Evolutionary conservation across 306 rosid genomes (phyloP), one percentile per base, ranked within the genome.

Genomic region (Ziziphus jujuba): DNA sequence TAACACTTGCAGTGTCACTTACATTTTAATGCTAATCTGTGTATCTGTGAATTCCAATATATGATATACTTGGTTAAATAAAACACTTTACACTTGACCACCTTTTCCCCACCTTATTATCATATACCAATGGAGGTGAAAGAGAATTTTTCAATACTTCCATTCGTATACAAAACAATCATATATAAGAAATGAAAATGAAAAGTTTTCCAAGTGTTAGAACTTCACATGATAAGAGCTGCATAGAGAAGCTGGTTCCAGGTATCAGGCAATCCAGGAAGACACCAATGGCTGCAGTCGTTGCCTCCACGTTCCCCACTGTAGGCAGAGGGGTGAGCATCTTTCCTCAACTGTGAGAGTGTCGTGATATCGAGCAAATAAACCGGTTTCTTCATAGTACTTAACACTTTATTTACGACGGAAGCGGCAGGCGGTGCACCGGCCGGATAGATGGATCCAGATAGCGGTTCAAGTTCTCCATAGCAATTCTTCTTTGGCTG

Each of bases 281-380:
- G 79, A 72, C 99, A 93, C 99, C 99, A 93, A 21, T 93, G 99
- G 81, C 97, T 93, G 71, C 99, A 93, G 48, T 93, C 99, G 2
- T 81, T 93, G 82, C 96, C 95, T 0, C 84, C 56, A 21, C 72
- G 85, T 28, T 84, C 84, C 0, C 89, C 87, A 4, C 86, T 56
- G 56, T 88, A 93, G 13, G 84, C 71, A 6, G 99, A 84, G 35
- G 99, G 99, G 70, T 93, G 99, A 33, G 87, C 97, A 52, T 93
- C 99, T 72, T 93, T 93, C 43, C 99, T 74, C 24, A 93, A 50
- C 67, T 90, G 99, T 2, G 99, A 93, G 22, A 93, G 91, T 2
- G 84, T 85, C 0, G 99, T 93, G 15, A 93, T 88, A 72, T 93
- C 99, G 11, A 93, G 96, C 60, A 93, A 77, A 72, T 80, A 80